Evolutionary conservation across 768 basidiomycete genomes (phyloP), one percentile per base, ranked within the genome.

Genomic region (Trametes punicea): DNA sequence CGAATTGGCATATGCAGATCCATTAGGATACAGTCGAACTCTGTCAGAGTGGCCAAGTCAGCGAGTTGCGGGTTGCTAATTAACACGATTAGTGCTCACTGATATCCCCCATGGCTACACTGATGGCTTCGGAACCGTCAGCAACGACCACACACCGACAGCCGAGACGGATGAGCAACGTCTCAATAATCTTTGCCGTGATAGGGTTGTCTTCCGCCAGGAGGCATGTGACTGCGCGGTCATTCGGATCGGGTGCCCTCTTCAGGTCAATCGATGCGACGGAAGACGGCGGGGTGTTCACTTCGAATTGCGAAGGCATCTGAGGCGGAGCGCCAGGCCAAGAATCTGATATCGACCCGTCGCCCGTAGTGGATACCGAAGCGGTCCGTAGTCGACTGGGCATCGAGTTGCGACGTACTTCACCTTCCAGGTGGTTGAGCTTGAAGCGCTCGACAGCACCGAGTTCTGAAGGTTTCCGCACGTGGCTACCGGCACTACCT

Each of bases 151-250:
- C 88, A 69, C 92, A 93, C 16, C 95, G 88, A 70, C 96, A 98
- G 1, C 97, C 97, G 57, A 98, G 81, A 31, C 95, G 86, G 58
- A 92, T 89, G 44, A 99, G 81, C 41, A 98, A 73, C 2, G 95
- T 98, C 71, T 98, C 94, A 46, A 98, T 87, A 46, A 99, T 98
- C 76, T 98, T 98, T 29, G 91, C 90, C 0, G 94, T 96, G 61
- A 98, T 98, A 1, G 97, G 97, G 66, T 99, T 98, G 65, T 98
- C 94, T 70, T 98, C 97, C 1, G 96, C 97, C 31, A 99, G 79
- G 25, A 99, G 71, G 66, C 93, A 94, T 36, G 94, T 97, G 51
- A 98, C 87, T n/a, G 88, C 86, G 36, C 92, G 84, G 68, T 95
- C 93, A 55, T 71, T 80, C n/a, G 81, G 84, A 67, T 92, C 90